These are phyloP conservation scores for Coffea eugenioides DNA, from an alignment of 257 asterid genomes.

Conservation along the genomic window DNA sequence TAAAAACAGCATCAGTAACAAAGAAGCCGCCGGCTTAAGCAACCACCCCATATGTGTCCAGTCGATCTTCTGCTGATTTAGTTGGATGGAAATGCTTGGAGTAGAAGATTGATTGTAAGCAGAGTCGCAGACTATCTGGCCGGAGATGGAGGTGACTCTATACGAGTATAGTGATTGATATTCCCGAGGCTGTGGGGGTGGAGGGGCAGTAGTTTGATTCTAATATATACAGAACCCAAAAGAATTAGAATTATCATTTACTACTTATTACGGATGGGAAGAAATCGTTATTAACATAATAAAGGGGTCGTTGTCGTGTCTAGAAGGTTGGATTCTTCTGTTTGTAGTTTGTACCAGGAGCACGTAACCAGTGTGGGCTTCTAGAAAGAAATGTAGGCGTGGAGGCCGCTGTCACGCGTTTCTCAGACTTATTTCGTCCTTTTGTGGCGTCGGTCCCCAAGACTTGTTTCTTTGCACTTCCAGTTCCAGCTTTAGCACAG, in stretches of 20 bases:
- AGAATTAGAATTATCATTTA: no score
- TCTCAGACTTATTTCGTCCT: neutral
- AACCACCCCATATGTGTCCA: slow-evolving; percentile 10
- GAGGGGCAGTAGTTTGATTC: no score
- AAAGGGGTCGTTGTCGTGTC: neutral
- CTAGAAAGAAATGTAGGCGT: slow-evolving; percentile 8
- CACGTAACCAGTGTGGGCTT: slow-evolving; percentile 9
- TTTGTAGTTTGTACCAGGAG: neutral
- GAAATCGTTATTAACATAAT: no score
- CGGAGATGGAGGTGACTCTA: neutral
- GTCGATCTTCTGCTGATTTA: neutral
- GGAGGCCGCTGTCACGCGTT: slow-evolving; percentile 2
- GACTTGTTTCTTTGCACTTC: no score
- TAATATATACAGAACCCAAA: no score
- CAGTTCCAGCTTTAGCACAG: no score
- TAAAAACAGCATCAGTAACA: slow-evolving; percentile 9
- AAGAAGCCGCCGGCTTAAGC: neutral
- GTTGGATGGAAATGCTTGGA: neutral
- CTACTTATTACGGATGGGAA: no score
- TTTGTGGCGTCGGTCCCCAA: no score
- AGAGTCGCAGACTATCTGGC: neutral
- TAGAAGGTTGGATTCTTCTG: slow-evolving; percentile 11
- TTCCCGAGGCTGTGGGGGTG: no score
- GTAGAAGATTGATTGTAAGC: neutral
- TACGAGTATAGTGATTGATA: no score